A percentile compares a stretch with the other conserved stretches of the same genome.
phyloP scores from a whole-genome alignment of 768 basidiomycete genomes.

The Pleurotus pulmonarius region DNA sequence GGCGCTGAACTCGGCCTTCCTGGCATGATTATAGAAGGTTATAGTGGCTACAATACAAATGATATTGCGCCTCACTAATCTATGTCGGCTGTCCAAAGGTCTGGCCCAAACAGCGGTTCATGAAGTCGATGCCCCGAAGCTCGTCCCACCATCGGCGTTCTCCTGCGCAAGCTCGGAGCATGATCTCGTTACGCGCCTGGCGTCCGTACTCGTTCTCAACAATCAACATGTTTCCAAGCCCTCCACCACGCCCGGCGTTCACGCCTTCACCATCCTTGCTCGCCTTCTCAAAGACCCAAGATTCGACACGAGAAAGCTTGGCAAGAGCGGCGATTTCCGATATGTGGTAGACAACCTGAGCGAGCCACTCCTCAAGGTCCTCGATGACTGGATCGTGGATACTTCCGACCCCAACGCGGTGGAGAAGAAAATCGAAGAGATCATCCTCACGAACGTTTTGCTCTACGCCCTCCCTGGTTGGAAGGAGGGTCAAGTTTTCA shows the following conservation, averaged over 20 bases:
- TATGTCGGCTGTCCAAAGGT: conserved; percentile 14
- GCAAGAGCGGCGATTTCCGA: conserved; percentile 26
- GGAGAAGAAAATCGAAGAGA: conserved; percentile 56
- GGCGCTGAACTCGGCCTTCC: conserved; percentile 55
- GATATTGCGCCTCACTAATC: too few relatives aligned
- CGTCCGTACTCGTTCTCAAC: not conserved
- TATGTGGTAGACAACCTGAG: conserved; percentile 29
- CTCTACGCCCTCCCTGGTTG: conserved; percentile 58
- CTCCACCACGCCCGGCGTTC: conserved; percentile 16
- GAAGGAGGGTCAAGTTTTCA: conserved; percentile 35
- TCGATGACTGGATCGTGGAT: conserved; percentile 38
- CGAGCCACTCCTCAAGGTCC: conserved; percentile 23
- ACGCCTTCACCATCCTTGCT: conserved; percentile 53
- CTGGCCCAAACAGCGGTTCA: conserved; percentile 18
- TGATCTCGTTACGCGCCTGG: not conserved
- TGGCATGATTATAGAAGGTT: conserved; percentile 54
- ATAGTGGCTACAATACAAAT: not conserved
- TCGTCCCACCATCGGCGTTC: not conserved
- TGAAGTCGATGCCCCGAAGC: not conserved
- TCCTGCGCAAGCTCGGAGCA: too few relatives aligned
- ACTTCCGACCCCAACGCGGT: conserved; percentile 29
- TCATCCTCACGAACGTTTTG: conserved; percentile 51
- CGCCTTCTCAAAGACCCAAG: conserved; percentile 50
- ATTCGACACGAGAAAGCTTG: conserved; percentile 17
- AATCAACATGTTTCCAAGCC: not conserved